Percentiles rank a stretch among this genome's conserved stretches.
Conservation (phyloP, 2,329 filamentous ascomycete genomes). For the Didymella pomorum region DNA sequence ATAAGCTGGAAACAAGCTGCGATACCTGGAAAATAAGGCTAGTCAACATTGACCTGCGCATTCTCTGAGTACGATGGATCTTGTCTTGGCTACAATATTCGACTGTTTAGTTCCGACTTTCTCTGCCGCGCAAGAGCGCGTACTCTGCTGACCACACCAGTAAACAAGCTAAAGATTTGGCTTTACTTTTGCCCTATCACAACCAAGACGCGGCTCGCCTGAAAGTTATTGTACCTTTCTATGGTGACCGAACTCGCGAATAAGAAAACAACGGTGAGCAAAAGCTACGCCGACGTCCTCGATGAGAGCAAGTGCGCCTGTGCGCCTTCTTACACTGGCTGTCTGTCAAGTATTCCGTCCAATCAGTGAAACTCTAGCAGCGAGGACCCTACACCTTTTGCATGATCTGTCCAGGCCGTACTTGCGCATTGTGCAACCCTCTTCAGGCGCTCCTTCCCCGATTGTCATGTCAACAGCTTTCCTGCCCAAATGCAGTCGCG, state of each 20-base stretch:
- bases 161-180: neutral
- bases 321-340: constrained; percentile 1
- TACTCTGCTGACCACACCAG: constrained; percentile 3
- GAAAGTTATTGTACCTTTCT: constrained; percentile 3
- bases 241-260: constrained; percentile 9
- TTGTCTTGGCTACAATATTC: too few relatives aligned
- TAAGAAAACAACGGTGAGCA: constrained; percentile 4
- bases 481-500: constrained; percentile 18
- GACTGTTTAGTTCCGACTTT: too few relatives aligned
- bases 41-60: too few relatives aligned
- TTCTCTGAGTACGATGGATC: too few relatives aligned
- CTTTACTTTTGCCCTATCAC: neutral
- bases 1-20: too few relatives aligned
- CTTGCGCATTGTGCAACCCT: constrained; percentile 13
- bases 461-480: constrained; percentile 11
- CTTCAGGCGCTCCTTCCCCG: constrained; percentile 1
- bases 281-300: neutral
- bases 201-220: constrained; percentile 15
- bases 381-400: neutral
- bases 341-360: neutral
- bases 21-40: too few relatives aligned
- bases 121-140: too few relatives aligned
- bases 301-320: neutral
- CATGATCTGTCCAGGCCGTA: constrained; percentile 1
- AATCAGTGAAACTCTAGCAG: constrained; percentile 1